A percentile compares a stretch with the other conserved stretches of the same genome.
These are phyloP conservation scores for Amylostereum chailletii DNA, from an alignment of 1,284 basidiomycete genomes.

Conservation along the genomic window DNA sequence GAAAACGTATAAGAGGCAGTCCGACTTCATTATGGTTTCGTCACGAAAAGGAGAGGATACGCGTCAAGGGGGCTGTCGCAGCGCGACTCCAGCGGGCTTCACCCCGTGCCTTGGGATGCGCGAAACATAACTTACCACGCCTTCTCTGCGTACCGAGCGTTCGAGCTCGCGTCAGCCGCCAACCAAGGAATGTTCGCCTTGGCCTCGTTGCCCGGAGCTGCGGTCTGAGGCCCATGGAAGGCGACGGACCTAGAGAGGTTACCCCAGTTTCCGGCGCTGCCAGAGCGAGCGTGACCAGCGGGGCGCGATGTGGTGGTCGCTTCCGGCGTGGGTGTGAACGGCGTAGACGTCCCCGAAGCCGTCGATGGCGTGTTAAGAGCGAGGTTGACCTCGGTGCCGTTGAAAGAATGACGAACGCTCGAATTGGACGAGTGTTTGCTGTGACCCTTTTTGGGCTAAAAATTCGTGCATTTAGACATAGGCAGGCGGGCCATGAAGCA, in stretches of 20 bases:
- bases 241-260: constrained; percentile 47
- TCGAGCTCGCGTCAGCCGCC: constrained; percentile 49
- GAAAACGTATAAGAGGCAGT: constrained; percentile 16
- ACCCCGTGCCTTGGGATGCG: too few relatives aligned
- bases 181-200: constrained; percentile 56
- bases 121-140: constrained; percentile 28
- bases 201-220: constrained; percentile 48
- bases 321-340: constrained; percentile 34
- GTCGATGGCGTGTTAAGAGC: constrained; percentile 44
- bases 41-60: too few relatives aligned
- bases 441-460: constrained; percentile 9
- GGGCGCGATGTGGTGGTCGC: constrained; percentile 29
- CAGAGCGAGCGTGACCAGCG: constrained; percentile 61
- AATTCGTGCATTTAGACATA: too few relatives aligned
- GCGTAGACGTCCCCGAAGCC: constrained; percentile 30
- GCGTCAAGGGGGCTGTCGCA: too few relatives aligned
- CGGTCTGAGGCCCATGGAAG: constrained; percentile 34
- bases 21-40: constrained; percentile 2
- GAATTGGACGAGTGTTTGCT: constrained; percentile 42
- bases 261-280: constrained; percentile 73
- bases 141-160: constrained; percentile 53
- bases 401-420: constrained; percentile 62
- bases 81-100: too few relatives aligned
- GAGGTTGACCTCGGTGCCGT: constrained; percentile 55
- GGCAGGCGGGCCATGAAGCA: background rate